Conservation (phyloP, 2,329 filamentous ascomycete species). For the Pseudopithomyces chartarum region DNA sequence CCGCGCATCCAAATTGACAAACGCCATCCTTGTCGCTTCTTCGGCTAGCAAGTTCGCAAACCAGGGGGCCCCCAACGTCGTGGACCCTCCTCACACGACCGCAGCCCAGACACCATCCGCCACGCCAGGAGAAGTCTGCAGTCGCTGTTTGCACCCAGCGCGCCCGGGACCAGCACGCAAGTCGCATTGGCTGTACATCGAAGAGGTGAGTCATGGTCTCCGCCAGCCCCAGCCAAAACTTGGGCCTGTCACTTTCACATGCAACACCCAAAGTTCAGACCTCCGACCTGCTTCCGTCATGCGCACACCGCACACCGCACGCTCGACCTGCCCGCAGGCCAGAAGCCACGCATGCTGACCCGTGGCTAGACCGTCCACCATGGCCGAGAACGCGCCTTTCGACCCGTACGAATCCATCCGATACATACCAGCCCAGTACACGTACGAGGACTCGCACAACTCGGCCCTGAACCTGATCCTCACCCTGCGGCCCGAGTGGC, state of each 20-base stretch:
- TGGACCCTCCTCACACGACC: slow-evolving; percentile 1
- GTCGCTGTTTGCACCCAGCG: background rate
- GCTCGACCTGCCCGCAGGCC: background rate
- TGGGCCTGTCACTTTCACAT: slow-evolving; percentile 11
- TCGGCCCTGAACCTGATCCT: slow-evolving; percentile 82
- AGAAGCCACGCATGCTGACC: slow-evolving; percentile 5
- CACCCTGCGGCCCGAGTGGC: slow-evolving; percentile 83
- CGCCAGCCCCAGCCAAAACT: background rate
- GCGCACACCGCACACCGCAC: too few relatives aligned
- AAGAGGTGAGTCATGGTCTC: too few relatives aligned
- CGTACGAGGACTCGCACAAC: slow-evolving; percentile 73
- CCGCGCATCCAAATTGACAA: background rate
- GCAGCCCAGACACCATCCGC: background rate
- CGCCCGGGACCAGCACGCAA: background rate
- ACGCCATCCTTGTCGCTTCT: slow-evolving; percentile 1
- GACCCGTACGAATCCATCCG: slow-evolving; percentile 41
- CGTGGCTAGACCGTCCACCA: slow-evolving; percentile 10
- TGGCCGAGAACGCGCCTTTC: slow-evolving; percentile 14
- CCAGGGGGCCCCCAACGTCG: background rate
- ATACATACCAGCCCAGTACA: slow-evolving; percentile 78
- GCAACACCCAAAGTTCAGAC: background rate
- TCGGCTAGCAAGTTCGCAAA: slow-evolving; percentile 1
- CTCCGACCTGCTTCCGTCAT: background rate
- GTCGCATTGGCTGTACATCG: background rate
- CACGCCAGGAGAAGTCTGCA: background rate